phyloP scores from a whole-genome alignment of 2,329 filamentous ascomycete species.

The Fusarium sp. region DNA sequence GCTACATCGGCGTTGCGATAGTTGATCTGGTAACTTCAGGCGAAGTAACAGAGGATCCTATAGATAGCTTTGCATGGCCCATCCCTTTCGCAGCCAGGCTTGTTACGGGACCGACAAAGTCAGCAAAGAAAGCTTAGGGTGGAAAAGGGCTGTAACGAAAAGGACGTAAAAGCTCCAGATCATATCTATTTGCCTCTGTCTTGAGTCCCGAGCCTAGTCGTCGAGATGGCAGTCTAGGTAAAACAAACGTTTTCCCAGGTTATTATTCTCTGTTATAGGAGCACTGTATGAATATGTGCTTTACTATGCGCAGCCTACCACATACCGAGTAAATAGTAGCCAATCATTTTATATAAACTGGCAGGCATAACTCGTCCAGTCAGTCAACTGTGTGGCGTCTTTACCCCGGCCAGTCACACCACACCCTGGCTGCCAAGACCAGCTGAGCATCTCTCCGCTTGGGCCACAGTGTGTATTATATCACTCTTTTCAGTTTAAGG shows the following conservation, averaged over 20 bases:
- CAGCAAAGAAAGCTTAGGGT: neutral
- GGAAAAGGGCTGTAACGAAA: neutral
- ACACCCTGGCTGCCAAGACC: neutral
- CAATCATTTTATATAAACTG: neutral
- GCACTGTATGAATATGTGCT: neutral
- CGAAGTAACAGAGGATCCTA: slow-evolving; percentile 47
- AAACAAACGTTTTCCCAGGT: neutral
- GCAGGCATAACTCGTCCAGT: neutral
- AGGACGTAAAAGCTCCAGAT: neutral
- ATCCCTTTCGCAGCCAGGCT: slow-evolving; percentile 39
- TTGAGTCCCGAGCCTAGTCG: no score
- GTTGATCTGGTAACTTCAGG: slow-evolving; percentile 53
- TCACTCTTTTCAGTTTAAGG: neutral
- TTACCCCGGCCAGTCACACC: neutral
- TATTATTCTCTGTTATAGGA: neutral
- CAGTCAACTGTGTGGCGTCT: neutral
- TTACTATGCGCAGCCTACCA: neutral
- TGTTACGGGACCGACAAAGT: neutral
- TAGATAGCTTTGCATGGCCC: slow-evolving; percentile 50
- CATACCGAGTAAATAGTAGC: neutral
- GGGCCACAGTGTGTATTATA: neutral
- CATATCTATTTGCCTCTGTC: neutral
- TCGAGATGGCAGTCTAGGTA: neutral
- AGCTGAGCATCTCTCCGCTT: neutral
- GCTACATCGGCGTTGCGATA: slow-evolving; percentile 53